These are phyloP conservation scores for Exophiala calicioides DNA, from an alignment of 2,329 filamentous ascomycete genomes.

Conservation along the genomic window DNA sequence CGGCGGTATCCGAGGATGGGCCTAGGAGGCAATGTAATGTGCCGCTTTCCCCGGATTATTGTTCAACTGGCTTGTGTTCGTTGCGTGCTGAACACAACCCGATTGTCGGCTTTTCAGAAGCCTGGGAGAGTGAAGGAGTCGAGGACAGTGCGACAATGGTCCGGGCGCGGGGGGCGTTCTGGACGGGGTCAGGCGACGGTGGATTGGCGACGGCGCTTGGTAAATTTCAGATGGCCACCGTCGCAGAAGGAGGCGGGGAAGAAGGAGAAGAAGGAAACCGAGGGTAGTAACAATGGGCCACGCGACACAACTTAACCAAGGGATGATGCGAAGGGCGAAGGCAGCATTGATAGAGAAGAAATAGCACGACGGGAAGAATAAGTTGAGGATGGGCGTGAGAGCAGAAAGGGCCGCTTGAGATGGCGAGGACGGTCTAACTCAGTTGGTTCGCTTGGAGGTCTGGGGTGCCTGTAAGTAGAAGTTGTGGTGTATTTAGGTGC, in stretches of 20 bases:
- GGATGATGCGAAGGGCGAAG: not conserved
- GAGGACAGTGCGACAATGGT: not conserved
- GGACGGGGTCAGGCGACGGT: too few species aligned
- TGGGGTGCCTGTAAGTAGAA: too few species aligned
- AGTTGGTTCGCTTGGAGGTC: too few species aligned
- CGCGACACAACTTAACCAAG: not conserved
- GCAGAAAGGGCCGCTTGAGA: too few species aligned
- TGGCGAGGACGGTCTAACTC: too few species aligned
- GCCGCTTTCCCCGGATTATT: slow-evolving; percentile 22
- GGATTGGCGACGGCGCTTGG: too few species aligned
- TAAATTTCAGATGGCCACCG: too few species aligned
- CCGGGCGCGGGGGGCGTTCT: not conserved
- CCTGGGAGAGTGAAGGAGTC: not conserved
- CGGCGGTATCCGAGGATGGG: slow-evolving; percentile 20
- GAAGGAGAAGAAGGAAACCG: too few species aligned
- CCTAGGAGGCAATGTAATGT: not conserved
- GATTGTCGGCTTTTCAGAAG: too few species aligned
- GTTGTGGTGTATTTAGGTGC: too few species aligned
- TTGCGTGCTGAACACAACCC: slow-evolving; percentile 18
- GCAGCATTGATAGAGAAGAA: not conserved
- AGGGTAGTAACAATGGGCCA: not conserved
- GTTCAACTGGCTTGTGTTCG: slow-evolving; percentile 8
- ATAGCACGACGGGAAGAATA: not conserved
- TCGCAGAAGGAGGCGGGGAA: too few species aligned
- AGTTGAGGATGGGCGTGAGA: not conserved